Percentiles rank a stretch among this genome's conserved stretches.
Evolutionary conservation across 495 filamentous ascomycete genomes (phyloP).

Genomic region (Hypoxylon crocopeplum): DNA sequence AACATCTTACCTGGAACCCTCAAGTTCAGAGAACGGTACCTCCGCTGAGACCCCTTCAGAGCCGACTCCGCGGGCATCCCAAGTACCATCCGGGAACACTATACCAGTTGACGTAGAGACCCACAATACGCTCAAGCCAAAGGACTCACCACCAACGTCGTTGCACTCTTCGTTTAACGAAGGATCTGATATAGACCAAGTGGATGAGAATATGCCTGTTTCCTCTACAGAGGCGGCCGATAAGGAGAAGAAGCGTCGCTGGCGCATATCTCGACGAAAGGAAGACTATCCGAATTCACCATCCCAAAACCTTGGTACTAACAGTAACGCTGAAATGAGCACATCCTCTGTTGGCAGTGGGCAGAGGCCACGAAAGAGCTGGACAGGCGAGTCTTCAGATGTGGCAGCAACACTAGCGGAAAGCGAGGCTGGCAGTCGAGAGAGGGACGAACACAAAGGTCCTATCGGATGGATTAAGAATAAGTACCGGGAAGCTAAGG

Average conservation of each 20-base stretch:
- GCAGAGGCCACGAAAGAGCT: slow-evolving; percentile 58
- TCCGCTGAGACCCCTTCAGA: slow-evolving; percentile 43
- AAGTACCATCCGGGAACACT: slow-evolving; percentile 41
- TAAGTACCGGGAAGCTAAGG: slow-evolving; percentile 80
- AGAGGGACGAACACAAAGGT: slow-evolving; percentile 68
- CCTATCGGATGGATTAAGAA: slow-evolving; percentile 83
- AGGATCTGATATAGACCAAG: slow-evolving; percentile 75
- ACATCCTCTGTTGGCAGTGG: slow-evolving; percentile 70
- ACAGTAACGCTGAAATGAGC: slow-evolving; percentile 70
- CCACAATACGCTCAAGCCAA: slow-evolving; percentile 62
- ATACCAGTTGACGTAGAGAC: slow-evolving; percentile 49
- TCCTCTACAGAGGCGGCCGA: slow-evolving; percentile 50
- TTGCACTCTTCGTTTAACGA: slow-evolving; percentile 79
- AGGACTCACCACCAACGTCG: slow-evolving; percentile 71
- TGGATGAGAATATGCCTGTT: slow-evolving; percentile 58
- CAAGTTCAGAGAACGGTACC: slow-evolving; percentile 29
- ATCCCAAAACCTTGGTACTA: slow-evolving; percentile 60
- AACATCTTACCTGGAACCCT: slow-evolving; percentile 35
- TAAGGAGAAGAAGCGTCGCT: slow-evolving; percentile 72
- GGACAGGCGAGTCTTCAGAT: slow-evolving; percentile 62
- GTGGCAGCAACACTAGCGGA: slow-evolving; percentile 46
- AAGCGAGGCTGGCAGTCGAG: slow-evolving; percentile 47
- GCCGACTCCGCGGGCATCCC: slow-evolving; percentile 43
- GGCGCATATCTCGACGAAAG: slow-evolving; percentile 75
- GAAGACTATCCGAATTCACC: slow-evolving; percentile 56